phyloP scores from a whole-genome alignment of 805 yeast species.

The Scheffersomyces amazonensis region DNA sequence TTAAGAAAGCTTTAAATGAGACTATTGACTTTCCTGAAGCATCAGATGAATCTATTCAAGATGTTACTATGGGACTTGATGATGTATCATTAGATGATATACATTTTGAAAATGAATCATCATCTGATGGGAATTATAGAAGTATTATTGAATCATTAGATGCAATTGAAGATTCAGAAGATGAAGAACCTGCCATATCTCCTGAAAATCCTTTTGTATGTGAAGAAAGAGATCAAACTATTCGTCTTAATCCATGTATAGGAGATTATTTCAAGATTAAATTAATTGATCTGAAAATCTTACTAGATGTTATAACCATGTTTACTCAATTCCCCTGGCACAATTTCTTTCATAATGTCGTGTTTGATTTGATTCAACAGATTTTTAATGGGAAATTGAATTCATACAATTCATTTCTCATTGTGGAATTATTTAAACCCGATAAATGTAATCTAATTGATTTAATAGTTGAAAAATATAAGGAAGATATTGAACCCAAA shows the following conservation, averaged over 20 bases:
- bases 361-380: slow-evolving; percentile 94
- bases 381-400: slow-evolving; percentile 90
- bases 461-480: slow-evolving; percentile 22
- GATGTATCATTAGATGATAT: slow-evolving; percentile 33
- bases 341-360: slow-evolving; percentile 94
- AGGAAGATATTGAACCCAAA: slow-evolving; percentile 47
- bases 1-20: slow-evolving; percentile 40
- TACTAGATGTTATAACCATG: slow-evolving; percentile 65
- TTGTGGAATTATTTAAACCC: slow-evolving; percentile 24
- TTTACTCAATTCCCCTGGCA: slow-evolving; percentile 94
- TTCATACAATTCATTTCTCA: slow-evolving; percentile 64
- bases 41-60: slow-evolving; percentile 12
- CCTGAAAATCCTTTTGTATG: slow-evolving; percentile 44
- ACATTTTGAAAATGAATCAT: slow-evolving; percentile 14
- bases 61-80: slow-evolving; percentile 36
- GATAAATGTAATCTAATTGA: slow-evolving; percentile 22
- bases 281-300: slow-evolving; percentile 68
- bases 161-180: slow-evolving; percentile 36
- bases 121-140: slow-evolving; percentile 17
- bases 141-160: slow-evolving; percentile 22
- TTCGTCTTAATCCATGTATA: slow-evolving; percentile 60
- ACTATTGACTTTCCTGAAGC: slow-evolving; percentile 24
- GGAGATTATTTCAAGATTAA: slow-evolving; percentile 88
- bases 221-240: slow-evolving; percentile 24
- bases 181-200: slow-evolving; percentile 43